Percentiles rank a stretch among this genome's conserved stretches.
These are phyloP conservation scores for Aspergillus arachidicola DNA, from an alignment of 2,329 filamentous ascomycete genomes.

Conservation along the genomic window DNA sequence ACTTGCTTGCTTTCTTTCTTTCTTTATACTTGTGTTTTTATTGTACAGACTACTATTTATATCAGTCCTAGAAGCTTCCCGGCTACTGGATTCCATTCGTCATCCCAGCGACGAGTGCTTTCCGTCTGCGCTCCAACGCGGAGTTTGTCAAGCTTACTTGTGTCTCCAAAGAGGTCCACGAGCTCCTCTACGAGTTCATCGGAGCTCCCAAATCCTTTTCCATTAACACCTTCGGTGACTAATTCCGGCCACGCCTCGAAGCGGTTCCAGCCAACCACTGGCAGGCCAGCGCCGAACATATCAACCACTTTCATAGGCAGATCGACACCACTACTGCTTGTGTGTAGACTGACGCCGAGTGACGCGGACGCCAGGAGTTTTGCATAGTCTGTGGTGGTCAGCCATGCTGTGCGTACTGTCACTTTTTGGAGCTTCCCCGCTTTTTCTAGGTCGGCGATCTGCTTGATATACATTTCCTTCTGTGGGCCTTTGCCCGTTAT, in stretches of 20 bases:
- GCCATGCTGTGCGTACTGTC: conserved; percentile 78
- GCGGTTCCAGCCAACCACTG: conserved; percentile 80
- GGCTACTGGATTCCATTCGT: conserved; percentile 87
- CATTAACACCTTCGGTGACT: conserved; percentile 85
- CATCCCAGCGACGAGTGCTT: conserved; percentile 79
- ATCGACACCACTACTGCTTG: conserved; percentile 90
- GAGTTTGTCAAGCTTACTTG: conserved; percentile 60
- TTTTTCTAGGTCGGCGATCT: conserved; percentile 63
- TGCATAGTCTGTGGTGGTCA: conserved; percentile 83
- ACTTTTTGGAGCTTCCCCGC: conserved; percentile 69
- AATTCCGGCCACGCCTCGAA: conserved; percentile 91
- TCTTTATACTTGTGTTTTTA: not conserved
- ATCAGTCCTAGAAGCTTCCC: conserved; percentile 66
- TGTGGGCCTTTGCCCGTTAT: conserved; percentile 95
- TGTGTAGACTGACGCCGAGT: conserved; percentile 88
- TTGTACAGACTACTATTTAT: conserved; percentile 7
- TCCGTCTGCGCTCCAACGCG: conserved; percentile 73
- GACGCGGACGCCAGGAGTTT: conserved; percentile 81
- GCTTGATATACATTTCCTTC: conserved; percentile 71
- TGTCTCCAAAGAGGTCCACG: conserved; percentile 63
- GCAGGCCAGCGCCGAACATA: conserved; percentile 94
- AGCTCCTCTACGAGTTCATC: conserved; percentile 67
- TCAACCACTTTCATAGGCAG: conserved; percentile 99
- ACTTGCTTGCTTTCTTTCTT: not conserved
- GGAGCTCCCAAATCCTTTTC: conserved; percentile 76